Evolutionary conservation across 2,329 filamentous ascomycete species (phyloP).

Genomic region (Pestalotiopsis fici): DNA sequence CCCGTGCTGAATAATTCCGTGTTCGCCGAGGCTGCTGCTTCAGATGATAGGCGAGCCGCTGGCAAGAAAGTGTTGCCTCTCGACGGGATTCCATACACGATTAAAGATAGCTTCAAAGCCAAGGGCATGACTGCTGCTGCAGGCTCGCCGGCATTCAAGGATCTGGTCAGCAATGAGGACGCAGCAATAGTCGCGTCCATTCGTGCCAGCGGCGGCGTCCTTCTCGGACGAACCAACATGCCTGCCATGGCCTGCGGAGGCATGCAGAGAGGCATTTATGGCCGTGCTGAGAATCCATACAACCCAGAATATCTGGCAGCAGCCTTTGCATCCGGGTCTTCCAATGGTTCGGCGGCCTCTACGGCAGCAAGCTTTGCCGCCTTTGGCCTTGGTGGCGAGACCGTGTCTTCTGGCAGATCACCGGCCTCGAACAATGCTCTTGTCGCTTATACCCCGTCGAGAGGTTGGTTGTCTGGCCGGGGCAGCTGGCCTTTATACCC

Average conservation of each 20-base stretch:
- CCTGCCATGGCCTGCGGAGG: neutral
- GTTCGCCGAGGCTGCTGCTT: too few species aligned
- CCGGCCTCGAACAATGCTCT: neutral
- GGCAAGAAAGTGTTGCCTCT: slow-evolving; percentile 3
- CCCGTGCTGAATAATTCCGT: too few species aligned
- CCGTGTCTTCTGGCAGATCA: neutral
- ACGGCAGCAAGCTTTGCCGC: slow-evolving; percentile 1
- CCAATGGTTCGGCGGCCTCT: neutral
- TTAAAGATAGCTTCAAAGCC: neutral
- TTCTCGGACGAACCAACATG: neutral
- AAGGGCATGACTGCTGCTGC: neutral
- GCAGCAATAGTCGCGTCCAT: neutral
- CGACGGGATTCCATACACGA: neutral
- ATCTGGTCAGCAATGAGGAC: neutral
- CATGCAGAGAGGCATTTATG: neutral
- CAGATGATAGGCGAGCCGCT: too few species aligned
- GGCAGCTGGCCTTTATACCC: too few species aligned
- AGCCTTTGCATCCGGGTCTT: neutral
- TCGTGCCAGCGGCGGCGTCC: neutral
- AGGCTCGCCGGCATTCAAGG: neutral
- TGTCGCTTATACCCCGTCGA: too few species aligned
- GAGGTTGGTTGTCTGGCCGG: too few species aligned
- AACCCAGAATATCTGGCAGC: neutral
- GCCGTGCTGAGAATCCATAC: neutral
- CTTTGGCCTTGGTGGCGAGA: neutral